Percentiles rank a stretch among this genome's conserved stretches.
Conservation (phyloP, 257 asterid genomes). For the Parsonsia alboflavescens region DNA sequence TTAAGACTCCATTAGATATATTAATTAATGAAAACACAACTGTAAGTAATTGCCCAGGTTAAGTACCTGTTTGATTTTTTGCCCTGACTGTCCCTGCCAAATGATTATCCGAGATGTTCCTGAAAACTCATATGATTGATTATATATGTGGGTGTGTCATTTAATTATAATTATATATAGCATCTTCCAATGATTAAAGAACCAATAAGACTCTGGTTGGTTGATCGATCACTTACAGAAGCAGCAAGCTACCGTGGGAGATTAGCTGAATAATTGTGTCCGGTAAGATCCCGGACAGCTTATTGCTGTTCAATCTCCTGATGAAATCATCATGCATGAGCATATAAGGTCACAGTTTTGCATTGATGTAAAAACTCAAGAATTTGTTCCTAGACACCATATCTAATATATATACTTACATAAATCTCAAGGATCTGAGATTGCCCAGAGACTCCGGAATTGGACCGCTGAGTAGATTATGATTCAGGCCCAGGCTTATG, state of each 20-base stretch:
- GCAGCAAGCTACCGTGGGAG: constrained; percentile 33
- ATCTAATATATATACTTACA: no score
- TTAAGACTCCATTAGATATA: no score
- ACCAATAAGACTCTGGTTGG: neutral
- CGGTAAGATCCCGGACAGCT: constrained; percentile 53
- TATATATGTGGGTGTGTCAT: no score
- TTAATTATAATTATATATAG: neutral
- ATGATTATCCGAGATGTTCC: constrained; percentile 17
- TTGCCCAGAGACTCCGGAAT: constrained; percentile 46
- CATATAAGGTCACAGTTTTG: neutral
- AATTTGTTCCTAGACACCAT: no score
- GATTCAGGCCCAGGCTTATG: constrained; percentile 46
- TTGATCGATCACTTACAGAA: constrained; percentile 32
- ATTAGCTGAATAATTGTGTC: constrained; percentile 19
- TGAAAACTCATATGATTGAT: neutral
- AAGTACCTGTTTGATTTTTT: constrained; percentile 9
- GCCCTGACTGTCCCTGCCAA: constrained; percentile 11
- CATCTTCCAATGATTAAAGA: neutral
- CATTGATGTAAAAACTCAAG: neutral
- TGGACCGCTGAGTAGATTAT: constrained; percentile 45
- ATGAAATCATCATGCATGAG: neutral
- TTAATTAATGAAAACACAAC: no score
- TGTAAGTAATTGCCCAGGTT: neutral
- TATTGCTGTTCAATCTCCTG: constrained; percentile 56
- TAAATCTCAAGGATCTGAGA: constrained; percentile 42